Evolutionary conservation across 164 flowering plant species (phyloP).

Genomic region (Cinnamomum chago): DNA sequence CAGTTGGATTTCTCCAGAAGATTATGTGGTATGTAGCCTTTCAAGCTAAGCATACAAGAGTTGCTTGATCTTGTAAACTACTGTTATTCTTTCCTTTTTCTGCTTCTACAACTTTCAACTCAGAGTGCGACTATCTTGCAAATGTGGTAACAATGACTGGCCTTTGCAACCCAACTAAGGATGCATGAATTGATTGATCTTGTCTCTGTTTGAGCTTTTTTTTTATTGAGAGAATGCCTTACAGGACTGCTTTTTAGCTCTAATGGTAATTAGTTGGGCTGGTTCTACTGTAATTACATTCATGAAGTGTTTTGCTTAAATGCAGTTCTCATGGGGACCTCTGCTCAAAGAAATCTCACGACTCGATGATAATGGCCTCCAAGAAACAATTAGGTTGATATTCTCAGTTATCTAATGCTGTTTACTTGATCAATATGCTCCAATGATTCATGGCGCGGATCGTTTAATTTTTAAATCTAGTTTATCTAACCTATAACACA

Average conservation of each 20-base stretch:
- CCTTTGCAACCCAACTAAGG: not conserved
- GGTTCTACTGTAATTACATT: not conserved
- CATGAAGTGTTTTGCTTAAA: not conserved
- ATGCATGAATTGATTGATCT: not conserved
- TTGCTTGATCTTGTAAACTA: not conserved
- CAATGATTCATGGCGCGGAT: not conserved
- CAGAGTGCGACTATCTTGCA: not conserved
- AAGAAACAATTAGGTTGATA: conserved; percentile 58
- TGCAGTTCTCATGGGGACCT: conserved; percentile 92
- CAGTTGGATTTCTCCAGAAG: conserved; percentile 97
- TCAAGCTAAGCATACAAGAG: not conserved
- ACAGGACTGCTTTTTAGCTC: not conserved
- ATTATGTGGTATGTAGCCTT: conserved; percentile 62
- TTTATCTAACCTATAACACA: conserved; percentile 6
- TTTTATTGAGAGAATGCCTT: not conserved
- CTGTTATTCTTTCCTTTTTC: not conserved
- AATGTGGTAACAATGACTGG: not conserved
- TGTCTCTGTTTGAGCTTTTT: not conserved
- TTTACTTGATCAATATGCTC: not conserved
- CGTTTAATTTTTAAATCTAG: not conserved
- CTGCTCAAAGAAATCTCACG: conserved; percentile 77
- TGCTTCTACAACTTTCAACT: not conserved
- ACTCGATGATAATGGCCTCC: conserved; percentile 54
- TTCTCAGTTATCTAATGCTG: not conserved
- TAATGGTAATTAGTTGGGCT: not conserved